Evolutionary conservation across 2,329 filamentous ascomycete species (phyloP).

Genomic region (Diatrype stigma): DNA sequence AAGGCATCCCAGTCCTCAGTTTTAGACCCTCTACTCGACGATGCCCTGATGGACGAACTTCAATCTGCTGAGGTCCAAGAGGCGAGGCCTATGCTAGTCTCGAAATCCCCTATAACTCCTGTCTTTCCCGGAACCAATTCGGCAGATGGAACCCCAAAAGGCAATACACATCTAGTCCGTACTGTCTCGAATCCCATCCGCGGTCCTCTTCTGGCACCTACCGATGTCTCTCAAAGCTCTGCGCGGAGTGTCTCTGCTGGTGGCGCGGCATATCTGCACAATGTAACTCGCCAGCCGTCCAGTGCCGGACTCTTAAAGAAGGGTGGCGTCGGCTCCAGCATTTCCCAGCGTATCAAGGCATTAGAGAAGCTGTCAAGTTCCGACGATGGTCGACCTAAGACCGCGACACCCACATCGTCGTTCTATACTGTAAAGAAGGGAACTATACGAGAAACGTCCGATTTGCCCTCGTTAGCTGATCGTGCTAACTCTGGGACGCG

Average conservation of each 20-base stretch:
- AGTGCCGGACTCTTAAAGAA: constrained; percentile 61
- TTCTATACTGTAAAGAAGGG: constrained; percentile 42
- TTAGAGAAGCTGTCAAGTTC: constrained; percentile 70
- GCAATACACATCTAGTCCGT: constrained; percentile 34
- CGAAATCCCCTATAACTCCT: constrained; percentile 76
- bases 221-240: constrained; percentile 42
- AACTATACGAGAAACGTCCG: constrained; percentile 26
- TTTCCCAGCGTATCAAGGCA: constrained; percentile 91
- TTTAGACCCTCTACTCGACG: constrained; percentile 58
- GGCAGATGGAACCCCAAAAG: constrained; percentile 9
- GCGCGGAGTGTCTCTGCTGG: constrained; percentile 54
- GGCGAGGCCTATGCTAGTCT: constrained; percentile 73
- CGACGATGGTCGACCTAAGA: constrained; percentile 24
- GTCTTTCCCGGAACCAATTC: constrained; percentile 42
- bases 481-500: constrained; percentile 30
- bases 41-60: constrained; percentile 80
- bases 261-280: constrained; percentile 50
- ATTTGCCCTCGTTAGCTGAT: constrained; percentile 32
- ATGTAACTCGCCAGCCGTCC: constrained; percentile 47
- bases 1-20: constrained; percentile 33
- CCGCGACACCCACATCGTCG: constrained; percentile 32
- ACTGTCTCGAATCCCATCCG: constrained; percentile 48
- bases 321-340: constrained; percentile 80
- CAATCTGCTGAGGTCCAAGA: constrained; percentile 78
- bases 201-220: constrained; percentile 40